Evolutionary conservation across 257 asterid genomes (phyloP), one percentile per base, ranked within the genome.

Genomic region (Solanum megistacrolobum): DNA sequence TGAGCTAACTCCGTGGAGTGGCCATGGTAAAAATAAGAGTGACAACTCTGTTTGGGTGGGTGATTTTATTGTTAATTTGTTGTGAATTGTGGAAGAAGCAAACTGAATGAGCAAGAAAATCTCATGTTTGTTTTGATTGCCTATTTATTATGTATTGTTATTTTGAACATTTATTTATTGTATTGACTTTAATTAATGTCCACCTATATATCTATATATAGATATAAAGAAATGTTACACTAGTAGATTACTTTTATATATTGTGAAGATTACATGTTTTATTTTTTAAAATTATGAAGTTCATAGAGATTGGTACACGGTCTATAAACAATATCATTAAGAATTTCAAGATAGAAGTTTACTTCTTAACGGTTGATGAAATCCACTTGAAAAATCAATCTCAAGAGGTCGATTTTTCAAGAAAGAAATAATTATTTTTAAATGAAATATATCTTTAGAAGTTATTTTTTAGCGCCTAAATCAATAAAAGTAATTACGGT

Each of bases 81-180:
- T n/a, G 89, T 23, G 46, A 35, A 87, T 79, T n/a, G 38, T 25
- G 25, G 73, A 41, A 62, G 86, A 66, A 66, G 39, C 31, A 81
- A 81, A 87, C 89, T 46, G 83, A 87, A 46, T 20, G 62, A 83
- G 83, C 89, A 87, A 87, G 43, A 87, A 83, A 83, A 81, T 85
- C 41, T 83, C 68, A 87, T 41, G 46, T 38, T 38, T 16, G 34
- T 81, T 23, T 81, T 81, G 29, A 12, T 7, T 31, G 20, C 27
- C 6, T 46, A 81, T 81, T 81, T 81, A 81, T 79, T 29, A 31
- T 78, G 25, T 41, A 41, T 2, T 38, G 39, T 35, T 39, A 12
- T 75, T 38, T n/a, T n/a, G 2, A 20, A 38, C 60, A 76, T 23
- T 5, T 76, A 76, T 76, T 76, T 76, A 12, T 76, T 76, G 0